Conservation (phyloP, 148 eudicot genomes). For the Hydrangea macrophylla region DNA sequence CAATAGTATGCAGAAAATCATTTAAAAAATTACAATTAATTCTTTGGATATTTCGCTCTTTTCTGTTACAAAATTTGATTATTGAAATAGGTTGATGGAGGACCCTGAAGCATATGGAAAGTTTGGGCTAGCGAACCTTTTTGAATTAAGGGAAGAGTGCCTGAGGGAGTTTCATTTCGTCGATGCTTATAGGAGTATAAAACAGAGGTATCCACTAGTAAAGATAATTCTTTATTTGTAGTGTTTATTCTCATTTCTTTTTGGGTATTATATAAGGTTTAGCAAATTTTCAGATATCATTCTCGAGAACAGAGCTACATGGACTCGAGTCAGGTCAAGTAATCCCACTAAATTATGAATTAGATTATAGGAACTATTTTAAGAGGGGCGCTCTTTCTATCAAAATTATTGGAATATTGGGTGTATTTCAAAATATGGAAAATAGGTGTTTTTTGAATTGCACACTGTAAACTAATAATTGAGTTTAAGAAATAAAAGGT, state of each 20-base stretch:
- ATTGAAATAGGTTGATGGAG: conserved; percentile 74
- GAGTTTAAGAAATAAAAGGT: too few species aligned
- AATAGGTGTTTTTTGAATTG: too few species aligned
- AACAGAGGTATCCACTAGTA: conserved; percentile 56
- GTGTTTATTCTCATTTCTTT: background rate
- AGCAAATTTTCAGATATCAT: background rate
- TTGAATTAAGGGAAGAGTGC: conserved; percentile 96
- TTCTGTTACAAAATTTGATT: background rate
- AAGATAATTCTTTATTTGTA: background rate
- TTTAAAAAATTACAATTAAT: background rate
- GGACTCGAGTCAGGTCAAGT: too few species aligned
- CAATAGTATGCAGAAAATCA: background rate
- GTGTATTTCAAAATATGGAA: too few species aligned
- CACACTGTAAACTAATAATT: too few species aligned
- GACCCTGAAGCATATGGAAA: conserved; percentile 99
- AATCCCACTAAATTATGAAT: too few species aligned
- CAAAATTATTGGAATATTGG: too few species aligned
- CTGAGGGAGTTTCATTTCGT: conserved; percentile 89
- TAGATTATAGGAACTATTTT: too few species aligned
- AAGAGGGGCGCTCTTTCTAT: too few species aligned
- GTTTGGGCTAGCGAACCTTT: conserved; percentile 89
- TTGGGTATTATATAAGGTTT: background rate
- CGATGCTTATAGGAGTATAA: conserved; percentile 93
- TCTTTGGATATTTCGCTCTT: background rate
- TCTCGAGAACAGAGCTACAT: background rate